Evolutionary conservation across 2,329 filamentous ascomycete species (phyloP).

Genomic region (Cercospora sojina): DNA sequence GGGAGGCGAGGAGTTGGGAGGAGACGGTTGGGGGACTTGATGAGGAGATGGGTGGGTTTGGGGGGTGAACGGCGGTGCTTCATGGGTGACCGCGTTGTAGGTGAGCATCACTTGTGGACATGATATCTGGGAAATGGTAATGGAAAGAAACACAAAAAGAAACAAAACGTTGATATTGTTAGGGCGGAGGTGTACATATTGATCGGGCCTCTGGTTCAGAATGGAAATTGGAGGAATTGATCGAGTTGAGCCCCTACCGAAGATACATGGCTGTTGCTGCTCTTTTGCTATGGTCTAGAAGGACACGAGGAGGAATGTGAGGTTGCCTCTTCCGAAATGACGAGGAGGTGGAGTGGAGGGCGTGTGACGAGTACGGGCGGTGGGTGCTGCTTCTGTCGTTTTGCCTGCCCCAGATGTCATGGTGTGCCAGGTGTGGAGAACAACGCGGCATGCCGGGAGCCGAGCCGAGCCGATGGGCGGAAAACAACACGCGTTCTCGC

Average conservation of each 20-base stretch:
- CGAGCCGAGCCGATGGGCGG: neutral
- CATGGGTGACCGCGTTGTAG: too few relatives aligned
- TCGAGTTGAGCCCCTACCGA: neutral
- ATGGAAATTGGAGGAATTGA: neutral
- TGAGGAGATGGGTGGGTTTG: conserved; percentile 1
- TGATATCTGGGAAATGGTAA: neutral
- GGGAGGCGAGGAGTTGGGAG: neutral
- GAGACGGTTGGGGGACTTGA: neutral
- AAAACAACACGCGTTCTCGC: neutral
- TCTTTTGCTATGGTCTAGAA: neutral
- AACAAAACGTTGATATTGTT: too few relatives aligned
- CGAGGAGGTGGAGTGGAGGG: neutral
- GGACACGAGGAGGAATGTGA: too few relatives aligned
- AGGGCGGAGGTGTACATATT: neutral
- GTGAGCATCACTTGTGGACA: neutral
- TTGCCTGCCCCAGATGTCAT: neutral
- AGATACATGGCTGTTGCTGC: neutral
- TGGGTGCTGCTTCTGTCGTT: neutral
- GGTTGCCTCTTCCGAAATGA: neutral
- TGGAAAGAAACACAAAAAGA: neutral
- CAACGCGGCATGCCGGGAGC: neutral
- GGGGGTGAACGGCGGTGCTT: neutral
- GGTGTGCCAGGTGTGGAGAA: neutral
- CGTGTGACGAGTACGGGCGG: neutral
- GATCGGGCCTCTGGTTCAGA: neutral